phyloP scores from a whole-genome alignment of 2,329 filamentous ascomycete genomes.

The Plectosphaerella cucumerina region DNA sequence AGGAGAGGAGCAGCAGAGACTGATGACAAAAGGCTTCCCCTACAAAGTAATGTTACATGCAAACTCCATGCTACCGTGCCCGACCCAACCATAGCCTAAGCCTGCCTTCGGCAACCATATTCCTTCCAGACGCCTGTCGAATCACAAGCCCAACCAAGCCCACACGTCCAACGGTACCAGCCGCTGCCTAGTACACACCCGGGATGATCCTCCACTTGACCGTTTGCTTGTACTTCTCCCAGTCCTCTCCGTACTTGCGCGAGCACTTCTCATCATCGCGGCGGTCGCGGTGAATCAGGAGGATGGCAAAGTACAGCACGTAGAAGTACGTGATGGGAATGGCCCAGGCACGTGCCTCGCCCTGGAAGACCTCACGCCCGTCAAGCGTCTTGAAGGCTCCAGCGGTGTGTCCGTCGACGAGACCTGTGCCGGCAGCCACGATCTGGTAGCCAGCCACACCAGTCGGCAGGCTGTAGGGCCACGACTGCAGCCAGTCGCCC shows the following conservation, averaged over 20 bases:
- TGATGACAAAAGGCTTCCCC: not conserved
- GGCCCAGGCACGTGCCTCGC: conserved; percentile 74
- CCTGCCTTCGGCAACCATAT: not conserved
- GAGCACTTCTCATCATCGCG: conserved; percentile 89
- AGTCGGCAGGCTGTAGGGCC: conserved; percentile 85
- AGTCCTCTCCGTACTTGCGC: conserved; percentile 88
- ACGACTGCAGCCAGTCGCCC: conserved; percentile 91
- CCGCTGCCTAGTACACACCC: conserved; percentile 63
- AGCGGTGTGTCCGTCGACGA: conserved; percentile 40
- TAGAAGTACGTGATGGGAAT: conserved; percentile 94
- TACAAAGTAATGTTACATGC: not conserved
- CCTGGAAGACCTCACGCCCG: conserved; percentile 63
- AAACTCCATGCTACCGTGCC: not conserved
- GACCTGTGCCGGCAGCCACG: conserved; percentile 46
- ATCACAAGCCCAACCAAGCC: not conserved
- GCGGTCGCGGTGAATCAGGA: conserved; percentile 80
- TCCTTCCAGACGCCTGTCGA: not conserved
- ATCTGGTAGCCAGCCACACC: conserved; percentile 79
- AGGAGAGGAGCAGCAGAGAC: not conserved
- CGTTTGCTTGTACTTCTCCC: conserved; percentile 80
- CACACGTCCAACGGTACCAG: not conserved
- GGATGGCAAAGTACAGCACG: conserved; percentile 81
- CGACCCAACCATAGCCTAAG: not conserved
- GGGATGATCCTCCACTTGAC: conserved; percentile 82
- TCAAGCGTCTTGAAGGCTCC: conserved; percentile 54